Evolutionary conservation across 2,329 filamentous ascomycete genomes (phyloP).

Genomic region (Pseudocercospora crystallina): DNA sequence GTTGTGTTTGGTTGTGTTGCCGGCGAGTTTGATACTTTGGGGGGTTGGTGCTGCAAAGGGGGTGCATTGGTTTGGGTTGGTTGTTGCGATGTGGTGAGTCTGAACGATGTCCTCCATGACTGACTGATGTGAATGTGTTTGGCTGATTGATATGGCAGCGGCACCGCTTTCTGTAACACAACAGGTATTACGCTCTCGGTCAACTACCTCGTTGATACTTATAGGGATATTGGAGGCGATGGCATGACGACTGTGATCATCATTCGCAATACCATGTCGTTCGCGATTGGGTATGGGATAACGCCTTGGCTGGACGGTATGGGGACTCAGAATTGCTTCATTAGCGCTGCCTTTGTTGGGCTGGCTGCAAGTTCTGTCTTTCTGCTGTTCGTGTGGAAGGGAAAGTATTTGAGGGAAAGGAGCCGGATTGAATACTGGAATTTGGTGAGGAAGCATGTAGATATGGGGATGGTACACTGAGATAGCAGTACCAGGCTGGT

Average conservation of each 20-base stretch:
- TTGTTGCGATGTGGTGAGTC: conserved; percentile 40
- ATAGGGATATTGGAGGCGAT: conserved; percentile 45
- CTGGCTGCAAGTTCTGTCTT: conserved; percentile 39
- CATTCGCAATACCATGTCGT: conserved; percentile 49
- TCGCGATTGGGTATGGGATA: conserved; percentile 49
- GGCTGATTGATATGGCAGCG: too few species aligned
- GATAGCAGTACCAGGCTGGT: background rate
- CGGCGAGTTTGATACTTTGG: conserved; percentile 43
- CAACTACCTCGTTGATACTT: conserved; percentile 45
- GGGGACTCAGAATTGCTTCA: conserved; percentile 43
- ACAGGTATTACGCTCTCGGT: conserved; percentile 41
- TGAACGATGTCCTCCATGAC: too few species aligned
- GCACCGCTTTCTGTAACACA: conserved; percentile 44
- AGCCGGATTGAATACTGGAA: conserved; percentile 18
- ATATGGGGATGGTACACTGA: conserved; percentile 27
- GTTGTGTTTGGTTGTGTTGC: conserved; percentile 42
- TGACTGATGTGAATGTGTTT: too few species aligned
- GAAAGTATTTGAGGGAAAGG: conserved; percentile 17
- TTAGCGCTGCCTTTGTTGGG: conserved; percentile 43
- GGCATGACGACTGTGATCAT: conserved; percentile 47
- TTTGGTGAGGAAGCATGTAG: conserved; percentile 16
- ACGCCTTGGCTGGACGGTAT: conserved; percentile 41
- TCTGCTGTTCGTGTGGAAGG: conserved; percentile 24
- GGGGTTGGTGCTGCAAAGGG: conserved; percentile 48
- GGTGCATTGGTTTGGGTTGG: conserved; percentile 51